Conservation (phyloP, 2,329 filamentous ascomycete genomes). For the Ilyonectria mors-panacis region DNA sequence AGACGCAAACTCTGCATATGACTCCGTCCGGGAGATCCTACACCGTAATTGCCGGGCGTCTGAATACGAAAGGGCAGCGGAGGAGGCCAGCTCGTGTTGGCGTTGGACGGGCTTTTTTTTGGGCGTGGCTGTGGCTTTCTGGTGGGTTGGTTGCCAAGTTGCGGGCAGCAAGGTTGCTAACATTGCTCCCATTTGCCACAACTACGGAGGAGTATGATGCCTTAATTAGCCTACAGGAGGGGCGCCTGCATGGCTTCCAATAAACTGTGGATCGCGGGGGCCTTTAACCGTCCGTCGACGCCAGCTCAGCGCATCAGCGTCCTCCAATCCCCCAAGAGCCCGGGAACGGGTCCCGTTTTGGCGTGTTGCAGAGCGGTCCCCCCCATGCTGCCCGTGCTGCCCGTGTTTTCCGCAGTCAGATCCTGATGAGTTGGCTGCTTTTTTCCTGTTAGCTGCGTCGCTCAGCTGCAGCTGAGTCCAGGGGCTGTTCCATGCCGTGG, state of each 20-base stretch:
- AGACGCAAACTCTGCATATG: background rate
- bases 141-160: background rate
- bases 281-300: background rate
- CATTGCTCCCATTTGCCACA: background rate
- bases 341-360: constrained; percentile 19
- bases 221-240: background rate
- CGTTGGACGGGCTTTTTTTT: background rate
- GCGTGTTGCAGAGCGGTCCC: constrained; percentile 22
- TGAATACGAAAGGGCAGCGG: background rate
- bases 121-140: background rate
- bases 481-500: constrained; percentile 9
- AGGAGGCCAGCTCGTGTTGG: background rate
- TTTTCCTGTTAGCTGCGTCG: constrained; percentile 23
- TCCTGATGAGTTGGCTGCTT: constrained; percentile 22
- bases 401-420: constrained; percentile 7
- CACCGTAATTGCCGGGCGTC: background rate
- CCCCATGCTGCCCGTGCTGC: background rate
- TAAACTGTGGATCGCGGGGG: background rate
- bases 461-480: constrained; percentile 20
- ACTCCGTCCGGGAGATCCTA: background rate
- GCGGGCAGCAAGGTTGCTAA: background rate
- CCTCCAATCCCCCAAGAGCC: background rate
- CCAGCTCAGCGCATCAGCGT: constrained; percentile 9
- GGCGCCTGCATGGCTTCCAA: background rate
- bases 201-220: background rate